These are phyloP conservation scores for Capsicum baccatum DNA, from an alignment of 257 asterid species.

Conservation along the genomic window DNA sequence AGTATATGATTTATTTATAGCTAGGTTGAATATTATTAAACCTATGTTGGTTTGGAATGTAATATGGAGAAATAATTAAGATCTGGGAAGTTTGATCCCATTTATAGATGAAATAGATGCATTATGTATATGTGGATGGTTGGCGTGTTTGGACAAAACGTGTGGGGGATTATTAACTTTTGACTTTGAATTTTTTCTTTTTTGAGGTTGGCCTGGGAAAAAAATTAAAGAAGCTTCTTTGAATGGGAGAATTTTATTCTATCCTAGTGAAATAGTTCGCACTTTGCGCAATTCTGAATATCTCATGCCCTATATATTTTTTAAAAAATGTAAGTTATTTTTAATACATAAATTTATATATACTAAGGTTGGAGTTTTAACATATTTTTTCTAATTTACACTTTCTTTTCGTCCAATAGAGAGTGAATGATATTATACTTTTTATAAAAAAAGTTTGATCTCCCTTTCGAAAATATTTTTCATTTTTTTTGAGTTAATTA, in stretches of 20 bases:
- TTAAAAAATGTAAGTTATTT: too few relatives aligned
- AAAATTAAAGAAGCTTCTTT: background rate
- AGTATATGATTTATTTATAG: background rate
- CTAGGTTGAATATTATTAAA: background rate
- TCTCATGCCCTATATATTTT: too few relatives aligned
- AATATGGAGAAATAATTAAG: background rate
- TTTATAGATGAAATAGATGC: background rate
- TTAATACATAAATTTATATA: too few relatives aligned
- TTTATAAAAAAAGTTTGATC: too few relatives aligned
- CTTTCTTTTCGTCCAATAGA: too few relatives aligned
- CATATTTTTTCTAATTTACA: too few relatives aligned
- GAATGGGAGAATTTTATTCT: background rate
- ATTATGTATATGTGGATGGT: background rate
- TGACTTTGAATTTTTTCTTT: background rate
- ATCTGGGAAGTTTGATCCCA: background rate
- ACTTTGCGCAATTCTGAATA: too few relatives aligned
- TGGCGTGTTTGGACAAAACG: constrained; percentile 22
- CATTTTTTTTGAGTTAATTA: too few relatives aligned
- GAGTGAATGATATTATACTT: too few relatives aligned
- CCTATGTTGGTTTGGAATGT: background rate
- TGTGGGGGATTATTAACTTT: background rate
- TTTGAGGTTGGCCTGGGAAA: background rate
- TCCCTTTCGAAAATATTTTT: too few relatives aligned
- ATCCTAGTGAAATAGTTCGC: too few relatives aligned
- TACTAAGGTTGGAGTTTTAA: too few relatives aligned